Percentiles rank a stretch among this genome's conserved stretches.
Evolutionary conservation across 1,284 basidiomycete genomes (phyloP).

Genomic region (Hymenochaete sp.): DNA sequence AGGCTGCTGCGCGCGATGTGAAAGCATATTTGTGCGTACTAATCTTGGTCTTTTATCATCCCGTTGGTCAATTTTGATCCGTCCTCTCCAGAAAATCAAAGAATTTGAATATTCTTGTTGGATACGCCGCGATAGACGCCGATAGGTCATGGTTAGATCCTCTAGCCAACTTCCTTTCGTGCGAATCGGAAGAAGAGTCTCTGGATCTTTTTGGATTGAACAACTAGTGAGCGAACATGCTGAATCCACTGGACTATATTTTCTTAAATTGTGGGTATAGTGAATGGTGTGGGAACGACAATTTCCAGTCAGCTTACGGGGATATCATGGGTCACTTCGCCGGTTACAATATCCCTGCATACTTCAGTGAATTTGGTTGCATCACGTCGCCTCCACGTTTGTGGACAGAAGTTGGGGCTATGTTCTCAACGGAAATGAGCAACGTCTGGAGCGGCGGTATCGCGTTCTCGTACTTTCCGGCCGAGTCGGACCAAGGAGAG

Average conservation of each 20-base stretch:
- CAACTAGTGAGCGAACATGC: slow-evolving; percentile 49
- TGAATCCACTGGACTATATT: slow-evolving; percentile 9
- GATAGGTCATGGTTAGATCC: slow-evolving; percentile 54
- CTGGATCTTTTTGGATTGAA: slow-evolving; percentile 84
- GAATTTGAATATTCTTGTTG: slow-evolving; percentile 61
- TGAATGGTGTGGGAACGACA: slow-evolving; percentile 73
- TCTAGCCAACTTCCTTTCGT: slow-evolving; percentile 75
- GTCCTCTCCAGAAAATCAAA: slow-evolving; percentile 47
- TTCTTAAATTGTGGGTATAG: slow-evolving; percentile 30
- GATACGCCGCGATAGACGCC: slow-evolving; percentile 83
- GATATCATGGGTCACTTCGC: slow-evolving; percentile 45
- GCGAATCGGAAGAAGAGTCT: slow-evolving; percentile 60
- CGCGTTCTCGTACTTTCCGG: slow-evolving; percentile 85
- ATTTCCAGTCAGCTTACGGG: slow-evolving; percentile 48
- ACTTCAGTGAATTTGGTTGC: slow-evolving; percentile 89
- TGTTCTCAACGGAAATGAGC: slow-evolving; percentile 67
- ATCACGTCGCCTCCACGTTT: slow-evolving; percentile 54
- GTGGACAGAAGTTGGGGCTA: slow-evolving; percentile 75
- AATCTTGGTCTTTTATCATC: neutral
- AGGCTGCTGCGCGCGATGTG: slow-evolving; percentile 83
- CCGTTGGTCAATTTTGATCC: neutral
- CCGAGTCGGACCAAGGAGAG: slow-evolving; percentile 49
- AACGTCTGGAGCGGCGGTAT: slow-evolving; percentile 82
- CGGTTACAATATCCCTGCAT: slow-evolving; percentile 72
- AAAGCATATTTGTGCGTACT: slow-evolving; percentile 67